Conservation (phyloP, 192 early-diverging fungal genomes). For the Coemansia sp. region DNA sequence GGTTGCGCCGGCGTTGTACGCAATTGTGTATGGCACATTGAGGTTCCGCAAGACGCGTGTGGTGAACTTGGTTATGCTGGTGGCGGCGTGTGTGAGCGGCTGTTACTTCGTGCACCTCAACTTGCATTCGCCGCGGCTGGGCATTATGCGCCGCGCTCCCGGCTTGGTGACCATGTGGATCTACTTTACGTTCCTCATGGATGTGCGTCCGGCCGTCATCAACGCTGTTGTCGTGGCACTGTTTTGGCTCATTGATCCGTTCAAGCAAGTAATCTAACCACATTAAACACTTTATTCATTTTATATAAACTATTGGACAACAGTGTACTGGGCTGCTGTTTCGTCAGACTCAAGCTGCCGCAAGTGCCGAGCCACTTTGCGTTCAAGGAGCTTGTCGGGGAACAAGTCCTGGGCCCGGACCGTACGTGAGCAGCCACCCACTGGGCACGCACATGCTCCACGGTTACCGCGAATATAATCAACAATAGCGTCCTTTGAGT, state of each 20-base stretch:
- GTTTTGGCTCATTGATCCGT: conserved; percentile 46
- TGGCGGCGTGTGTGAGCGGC: conserved; percentile 55
- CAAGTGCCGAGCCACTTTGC: conserved; percentile 51
- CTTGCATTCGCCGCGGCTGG: conserved; percentile 64
- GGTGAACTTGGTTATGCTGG: conserved; percentile 56
- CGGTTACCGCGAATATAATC: conserved; percentile 23
- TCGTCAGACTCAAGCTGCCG: conserved; percentile 36
- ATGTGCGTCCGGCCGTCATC: conserved; percentile 41
- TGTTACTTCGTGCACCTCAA: conserved; percentile 67
- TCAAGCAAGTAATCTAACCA: conserved; percentile 20
- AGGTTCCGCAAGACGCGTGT: conserved; percentile 52
- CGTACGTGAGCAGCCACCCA: conserved; percentile 46
- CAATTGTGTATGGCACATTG: conserved; percentile 64
- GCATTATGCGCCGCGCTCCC: conserved; percentile 69
- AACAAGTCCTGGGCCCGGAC: conserved; percentile 32
- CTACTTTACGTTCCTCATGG: conserved; percentile 53
- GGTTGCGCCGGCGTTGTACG: conserved; percentile 49
- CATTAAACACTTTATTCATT: background rate
- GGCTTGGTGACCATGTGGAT: conserved; percentile 72
- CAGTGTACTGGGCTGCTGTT: conserved; percentile 30
- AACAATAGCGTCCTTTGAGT: conserved; percentile 50
- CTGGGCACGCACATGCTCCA: conserved; percentile 24
- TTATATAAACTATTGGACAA: conserved; percentile 26
- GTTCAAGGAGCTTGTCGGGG: conserved; percentile 52
- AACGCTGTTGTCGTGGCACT: conserved; percentile 23